phyloP scores from a whole-genome alignment of 768 basidiomycete species.

The Coprinopsis marcescibilis region DNA sequence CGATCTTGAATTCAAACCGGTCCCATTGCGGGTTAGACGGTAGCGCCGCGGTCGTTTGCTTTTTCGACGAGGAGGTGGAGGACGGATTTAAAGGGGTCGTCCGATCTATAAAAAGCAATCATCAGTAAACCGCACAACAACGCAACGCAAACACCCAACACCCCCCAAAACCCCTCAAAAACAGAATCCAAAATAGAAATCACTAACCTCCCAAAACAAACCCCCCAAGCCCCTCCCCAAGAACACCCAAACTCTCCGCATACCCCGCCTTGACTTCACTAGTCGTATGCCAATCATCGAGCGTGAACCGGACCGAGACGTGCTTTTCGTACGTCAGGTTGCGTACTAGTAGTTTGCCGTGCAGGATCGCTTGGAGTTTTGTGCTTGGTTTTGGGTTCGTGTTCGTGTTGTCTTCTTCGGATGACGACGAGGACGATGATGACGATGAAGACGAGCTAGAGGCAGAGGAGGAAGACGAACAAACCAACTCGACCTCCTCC shows the following conservation, averaged over 20 bases:
- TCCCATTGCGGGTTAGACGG: slow-evolving; percentile 38
- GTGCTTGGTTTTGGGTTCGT: background rate
- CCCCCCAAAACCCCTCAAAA: background rate
- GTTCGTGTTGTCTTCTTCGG: background rate
- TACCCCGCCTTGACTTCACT: slow-evolving; percentile 69
- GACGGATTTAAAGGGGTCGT: no score
- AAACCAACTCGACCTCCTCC: background rate
- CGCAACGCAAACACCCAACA: background rate
- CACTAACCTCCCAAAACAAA: slow-evolving; percentile 2
- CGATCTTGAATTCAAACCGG: slow-evolving; percentile 54
- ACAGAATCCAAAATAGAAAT: slow-evolving; percentile 1
- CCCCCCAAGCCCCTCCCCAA: slow-evolving; percentile 5
- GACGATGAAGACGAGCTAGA: background rate
- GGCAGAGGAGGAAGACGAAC: background rate
- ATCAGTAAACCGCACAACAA: background rate
- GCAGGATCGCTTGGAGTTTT: background rate
- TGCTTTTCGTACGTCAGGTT: slow-evolving; percentile 86
- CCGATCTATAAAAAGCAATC: background rate
- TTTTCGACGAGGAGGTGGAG: slow-evolving; percentile 8
- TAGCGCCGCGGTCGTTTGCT: background rate
- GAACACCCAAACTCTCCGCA: slow-evolving; percentile 19
- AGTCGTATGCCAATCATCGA: slow-evolving; percentile 93
- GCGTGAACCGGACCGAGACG: slow-evolving; percentile 81
- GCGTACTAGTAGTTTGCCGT: slow-evolving; percentile 73
- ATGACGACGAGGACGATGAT: background rate